phyloP scores from a whole-genome alignment of 768 basidiomycete genomes.

The Tylopilus subfusipes region DNA sequence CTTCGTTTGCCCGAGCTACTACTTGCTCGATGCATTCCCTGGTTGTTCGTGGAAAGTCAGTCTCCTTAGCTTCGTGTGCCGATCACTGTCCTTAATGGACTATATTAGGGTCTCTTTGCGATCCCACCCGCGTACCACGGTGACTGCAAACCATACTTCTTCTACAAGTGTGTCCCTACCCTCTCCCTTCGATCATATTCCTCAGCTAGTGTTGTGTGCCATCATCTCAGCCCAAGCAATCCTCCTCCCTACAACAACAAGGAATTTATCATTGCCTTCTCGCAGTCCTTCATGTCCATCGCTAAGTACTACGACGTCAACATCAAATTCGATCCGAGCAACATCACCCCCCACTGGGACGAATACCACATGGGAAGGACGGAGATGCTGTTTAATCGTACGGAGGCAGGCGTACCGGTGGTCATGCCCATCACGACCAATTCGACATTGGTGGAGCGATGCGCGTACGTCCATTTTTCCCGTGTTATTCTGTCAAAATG shows the following conservation, averaged over 20 bases:
- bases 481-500: not conserved
- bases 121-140: conserved; percentile 31
- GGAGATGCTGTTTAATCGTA: conserved; percentile 20
- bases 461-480: conserved; percentile 10
- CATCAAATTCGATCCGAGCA: conserved; percentile 10
- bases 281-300: conserved; percentile 25
- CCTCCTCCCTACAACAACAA: not conserved
- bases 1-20: conserved; percentile 6
- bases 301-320: conserved; percentile 24
- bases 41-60: conserved; percentile 14
- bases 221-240: not conserved
- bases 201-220: not conserved
- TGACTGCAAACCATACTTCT: conserved; percentile 39
- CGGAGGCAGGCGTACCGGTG: not conserved
- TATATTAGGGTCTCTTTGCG: conserved; percentile 29
- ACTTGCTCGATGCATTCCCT: conserved; percentile 1
- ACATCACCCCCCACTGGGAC: conserved; percentile 18
- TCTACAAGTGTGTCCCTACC: conserved; percentile 23
- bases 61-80: not conserved
- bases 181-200: not conserved
- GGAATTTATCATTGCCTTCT: conserved; percentile 7
- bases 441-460: not conserved
- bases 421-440: conserved; percentile 7
- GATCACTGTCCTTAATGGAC: not conserved
- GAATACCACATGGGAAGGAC: not conserved